Evolutionary conservation across 2,329 filamentous ascomycete genomes (phyloP), one percentile per base, ranked within the genome.

Genomic region (Ramularia endophylla): DNA sequence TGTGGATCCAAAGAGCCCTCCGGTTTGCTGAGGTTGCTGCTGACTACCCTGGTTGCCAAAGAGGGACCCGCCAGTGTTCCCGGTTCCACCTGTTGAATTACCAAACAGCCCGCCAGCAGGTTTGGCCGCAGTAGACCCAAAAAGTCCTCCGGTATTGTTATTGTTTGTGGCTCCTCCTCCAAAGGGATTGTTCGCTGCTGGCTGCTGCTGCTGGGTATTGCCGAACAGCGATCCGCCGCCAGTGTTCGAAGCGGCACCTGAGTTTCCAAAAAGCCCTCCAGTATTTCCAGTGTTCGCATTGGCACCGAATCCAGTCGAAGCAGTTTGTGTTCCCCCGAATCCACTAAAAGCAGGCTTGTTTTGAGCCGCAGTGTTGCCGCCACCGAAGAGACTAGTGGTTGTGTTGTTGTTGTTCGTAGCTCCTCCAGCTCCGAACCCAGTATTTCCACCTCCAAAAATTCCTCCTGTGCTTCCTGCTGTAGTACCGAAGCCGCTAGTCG

Each of bases 61-160:
- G 5, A 51, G 41, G 8, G 67, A 60, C 6, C 43, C 43, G 16
- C 50, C 50, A 3, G 47, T 58, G 47, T 40, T 55, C 39, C 37
- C 56, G 42, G 48, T 53, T 3, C 42, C 41, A n/a, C n/a, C n/a
- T 12, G 46, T 57, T 46, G 50, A 52, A 34, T 54, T 59, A 5
- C 68, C 66, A 45, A 72, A 72, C 2, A 53, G 40, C 8, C 68
- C 61, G 19, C 62, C 61, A 22, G 62, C 59, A 11, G 62, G 43
- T 38, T 57, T 46, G 4, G 25, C 22, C 7, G 35, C 35, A 22
- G n/a, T n/a, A n/a, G n/a, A n/a, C 59, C 64, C 36, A 64, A 67
- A 5, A 56, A 60, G 22, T 35, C 30, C 56, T 56, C 56, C 36
- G 57, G 32, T 45, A 33, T 36, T 45, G 16, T 45, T 40, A 35